These are phyloP conservation scores for Aquilaria yunnanensis DNA, from an alignment of 345 rosid species.

Conservation along the genomic window DNA sequence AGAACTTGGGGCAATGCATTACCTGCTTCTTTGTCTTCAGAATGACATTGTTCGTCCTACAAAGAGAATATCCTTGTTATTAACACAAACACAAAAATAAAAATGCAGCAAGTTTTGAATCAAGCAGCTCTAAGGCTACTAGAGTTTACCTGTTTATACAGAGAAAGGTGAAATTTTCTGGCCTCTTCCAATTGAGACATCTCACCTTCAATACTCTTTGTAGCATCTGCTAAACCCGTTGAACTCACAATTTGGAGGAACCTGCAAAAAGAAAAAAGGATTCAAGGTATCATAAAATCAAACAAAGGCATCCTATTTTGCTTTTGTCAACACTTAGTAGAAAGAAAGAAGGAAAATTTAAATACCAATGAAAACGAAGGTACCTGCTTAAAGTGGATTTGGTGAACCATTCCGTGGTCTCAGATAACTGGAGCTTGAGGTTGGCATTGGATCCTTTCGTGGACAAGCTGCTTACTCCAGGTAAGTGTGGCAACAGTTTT, in stretches of 20 bases:
- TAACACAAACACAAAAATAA: too few species aligned
- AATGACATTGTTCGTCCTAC: slow-evolving; percentile 20
- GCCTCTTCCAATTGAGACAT: slow-evolving; percentile 58
- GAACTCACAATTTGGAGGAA: slow-evolving; percentile 41
- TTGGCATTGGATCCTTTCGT: slow-evolving; percentile 36
- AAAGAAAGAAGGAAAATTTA: neutral
- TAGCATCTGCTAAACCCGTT: slow-evolving; percentile 25
- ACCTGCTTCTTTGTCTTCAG: slow-evolving; percentile 21
- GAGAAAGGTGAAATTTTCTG: slow-evolving; percentile 51
- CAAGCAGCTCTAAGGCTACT: slow-evolving; percentile 3
- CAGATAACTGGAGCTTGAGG: slow-evolving; percentile 35
- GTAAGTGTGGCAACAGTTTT: slow-evolving; percentile 38
- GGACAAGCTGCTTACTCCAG: slow-evolving; percentile 30
- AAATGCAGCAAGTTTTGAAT: too few species aligned
- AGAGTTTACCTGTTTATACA: slow-evolving; percentile 34
- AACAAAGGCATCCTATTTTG: neutral
- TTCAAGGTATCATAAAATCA: neutral
- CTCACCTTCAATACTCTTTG: slow-evolving; percentile 42
- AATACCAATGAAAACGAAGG: neutral
- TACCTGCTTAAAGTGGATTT: slow-evolving; percentile 49
- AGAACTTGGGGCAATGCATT: neutral
- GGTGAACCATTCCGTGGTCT: slow-evolving; percentile 46
- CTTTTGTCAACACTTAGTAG: too few species aligned
- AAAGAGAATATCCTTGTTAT: slow-evolving; percentile 10
- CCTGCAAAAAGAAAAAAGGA: slow-evolving; percentile 22